Evolutionary conservation across 352 stramenopile genomes (phyloP), one percentile per base, ranked within the genome.

Genomic region (Globisporangium abappressorium): DNA sequence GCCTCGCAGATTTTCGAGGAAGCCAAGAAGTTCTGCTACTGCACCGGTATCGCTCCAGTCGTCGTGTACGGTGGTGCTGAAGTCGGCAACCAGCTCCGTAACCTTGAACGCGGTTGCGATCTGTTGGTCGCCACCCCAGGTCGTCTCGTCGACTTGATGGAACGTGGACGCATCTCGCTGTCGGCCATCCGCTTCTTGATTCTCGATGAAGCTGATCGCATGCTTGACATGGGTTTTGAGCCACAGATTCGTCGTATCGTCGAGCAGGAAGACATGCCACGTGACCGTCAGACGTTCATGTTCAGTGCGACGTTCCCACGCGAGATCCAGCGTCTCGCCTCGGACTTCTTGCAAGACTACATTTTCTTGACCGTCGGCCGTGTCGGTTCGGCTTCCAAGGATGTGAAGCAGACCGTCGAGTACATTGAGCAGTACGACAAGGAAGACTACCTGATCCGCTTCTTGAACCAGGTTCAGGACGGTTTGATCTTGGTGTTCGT

Each of bases 151-250:
- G 98, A 99, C 73, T 75, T 99, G 56, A 92, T 99, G 56, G 95
- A 99, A 73, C 87, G 95, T 72, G 94, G 93, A 20, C 85, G 92
- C 63, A 88, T 99, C 30, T 95, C 81, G 61, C 81, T 99, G n/a
- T 69, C 77, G 4, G 84, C 74, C 67, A 98, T 99, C 58, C 88
- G 87, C 18, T 94, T 99, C 79, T 73, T 99, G 36, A 94, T 99
- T 64, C 84, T 99, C n/a, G 98, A 99, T 76, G 98, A 99, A 78
- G 97, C 97, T 61, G 98, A 99, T 83, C 90, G 97, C 72, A 99
- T 99, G 97, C 85, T 99, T 30, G 98, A 99, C 72, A 99, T 99
- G 98, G 98, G 97, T 75, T 99, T 99, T 74, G 97, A 99, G 79
- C 97, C 97, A 24, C 95, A 99, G 80, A 99, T 99, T 75, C 92